Base-by-base conservation (phyloP, 2,329 filamentous ascomycete genomes). In the Fusarium sp. region DNA sequence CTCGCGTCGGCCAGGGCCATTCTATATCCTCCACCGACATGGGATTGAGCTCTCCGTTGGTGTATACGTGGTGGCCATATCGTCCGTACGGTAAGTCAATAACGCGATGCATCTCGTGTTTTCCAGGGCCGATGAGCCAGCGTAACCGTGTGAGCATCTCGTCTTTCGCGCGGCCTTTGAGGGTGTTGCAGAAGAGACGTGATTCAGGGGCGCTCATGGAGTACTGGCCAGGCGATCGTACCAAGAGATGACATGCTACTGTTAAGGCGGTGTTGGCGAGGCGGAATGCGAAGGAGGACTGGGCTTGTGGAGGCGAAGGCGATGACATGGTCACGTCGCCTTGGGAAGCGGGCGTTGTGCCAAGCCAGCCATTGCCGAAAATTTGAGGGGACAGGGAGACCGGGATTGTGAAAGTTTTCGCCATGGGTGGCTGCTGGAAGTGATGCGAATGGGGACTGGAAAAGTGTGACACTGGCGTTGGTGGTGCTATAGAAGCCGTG, bases 281-380 rank as follows among this genome's bases (percentile, higher is more conserved):
- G 21, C 72, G 72, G 47, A 56, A 66, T 21, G 72, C 58, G 24
- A 74, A 74, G 3, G 70, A 62, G 12, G 70, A 64, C 11, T 44
- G 51, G 58, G 10, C 43, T 20, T 15, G 44, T 32, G 8, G 51
- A 51, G 11, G 56, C 11, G 34, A 36, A n/a, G 17, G 17, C 34
- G 39, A 36, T 3, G 56, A 36, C 17, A 47, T 50, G 17, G 42
- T n/a, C 20, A 56, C 39, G 10, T 62, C 46, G 24, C 61, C 32
- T 7, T 67, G 47, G 3, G 65, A 47, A 8, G 64, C 60, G 17
- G 65, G 65, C 3, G 66, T 66, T 42, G 34, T 56, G 19, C 65
- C 56, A 7, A 66, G 50, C 71, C 71, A 73, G 46, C 71, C 71
- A 39, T 73, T 70, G 19, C 68, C 71, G 28, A 69, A 74, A 40